Evolutionary conservation across 805 yeast species (phyloP).

Genomic region (Wickerhamiella vanderwaltii): DNA sequence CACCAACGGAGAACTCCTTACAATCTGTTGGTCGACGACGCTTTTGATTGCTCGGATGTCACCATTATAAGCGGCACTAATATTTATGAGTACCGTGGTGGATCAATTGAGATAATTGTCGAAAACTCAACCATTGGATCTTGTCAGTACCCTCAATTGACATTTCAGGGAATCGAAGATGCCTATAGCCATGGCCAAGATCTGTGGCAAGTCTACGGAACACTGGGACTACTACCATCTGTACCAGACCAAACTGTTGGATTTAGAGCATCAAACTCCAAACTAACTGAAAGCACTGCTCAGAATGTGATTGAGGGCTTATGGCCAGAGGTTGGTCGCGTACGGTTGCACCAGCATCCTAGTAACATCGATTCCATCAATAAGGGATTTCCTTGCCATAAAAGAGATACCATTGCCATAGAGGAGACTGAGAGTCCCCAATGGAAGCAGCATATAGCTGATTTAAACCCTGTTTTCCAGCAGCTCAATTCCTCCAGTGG

Average conservation of each 20-base stretch:
- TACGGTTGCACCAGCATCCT: constrained; percentile 27
- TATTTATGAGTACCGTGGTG: constrained; percentile 16
- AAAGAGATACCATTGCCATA: constrained; percentile 24
- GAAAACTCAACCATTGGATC: constrained; percentile 23
- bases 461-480: constrained; percentile 24
- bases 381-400: constrained; percentile 28
- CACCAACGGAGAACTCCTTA: constrained; percentile 37
- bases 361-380: constrained; percentile 30
- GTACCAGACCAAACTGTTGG: constrained; percentile 28
- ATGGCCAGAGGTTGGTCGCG: constrained; percentile 27
- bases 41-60: constrained; percentile 26
- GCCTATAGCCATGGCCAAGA: constrained; percentile 32
- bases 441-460: constrained; percentile 31
- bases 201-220: constrained; percentile 30
- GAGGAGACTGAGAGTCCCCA: constrained; percentile 24
- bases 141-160: constrained; percentile 33
- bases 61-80: constrained; percentile 24
- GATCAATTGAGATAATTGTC: constrained; percentile 14
- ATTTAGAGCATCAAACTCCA: constrained; percentile 31
- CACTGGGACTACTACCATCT: constrained; percentile 22
- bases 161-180: constrained; percentile 32
- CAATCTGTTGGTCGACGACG: constrained; percentile 29
- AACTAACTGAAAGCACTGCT: constrained; percentile 34
- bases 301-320: constrained; percentile 30
- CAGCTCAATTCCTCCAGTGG: constrained; percentile 25